Percentiles rank a stretch among this genome's conserved stretches.
These are phyloP conservation scores for Fraxinus quadrangulata DNA, from an alignment of 257 asterid species.

Conservation along the genomic window DNA sequence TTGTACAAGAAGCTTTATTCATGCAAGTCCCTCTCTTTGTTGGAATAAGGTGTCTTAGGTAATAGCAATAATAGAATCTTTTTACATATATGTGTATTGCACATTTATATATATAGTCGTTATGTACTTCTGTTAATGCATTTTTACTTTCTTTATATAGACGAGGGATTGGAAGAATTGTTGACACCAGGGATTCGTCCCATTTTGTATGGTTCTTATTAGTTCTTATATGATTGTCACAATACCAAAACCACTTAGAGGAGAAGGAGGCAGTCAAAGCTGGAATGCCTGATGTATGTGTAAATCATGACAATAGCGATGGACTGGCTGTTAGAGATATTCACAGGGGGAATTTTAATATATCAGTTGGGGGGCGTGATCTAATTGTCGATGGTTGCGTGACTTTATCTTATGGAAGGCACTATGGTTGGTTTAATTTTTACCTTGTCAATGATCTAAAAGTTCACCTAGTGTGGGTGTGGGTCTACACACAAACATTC, in stretches of 20 bases:
- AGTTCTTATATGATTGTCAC: conserved; percentile 24
- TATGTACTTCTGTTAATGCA: not conserved
- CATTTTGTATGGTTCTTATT: conserved; percentile 24
- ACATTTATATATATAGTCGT: not conserved
- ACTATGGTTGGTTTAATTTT: conserved; percentile 72
- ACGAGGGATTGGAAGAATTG: not conserved
- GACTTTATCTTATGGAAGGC: conserved; percentile 89
- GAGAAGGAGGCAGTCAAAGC: conserved; percentile 98
- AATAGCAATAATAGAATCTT: not conserved
- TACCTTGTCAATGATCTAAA: conserved; percentile 22
- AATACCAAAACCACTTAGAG: conserved; percentile 73
- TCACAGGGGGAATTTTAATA: conserved; percentile 85
- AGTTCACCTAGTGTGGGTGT: not conserved
- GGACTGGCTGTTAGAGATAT: conserved; percentile 82
- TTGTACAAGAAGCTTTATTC: too few relatives aligned
- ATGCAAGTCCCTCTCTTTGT: not conserved
- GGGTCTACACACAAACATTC: not conserved
- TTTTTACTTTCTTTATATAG: not conserved
- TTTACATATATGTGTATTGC: not conserved
- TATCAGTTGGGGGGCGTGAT: conserved; percentile 96
- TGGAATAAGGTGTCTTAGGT: not conserved
- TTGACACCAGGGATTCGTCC: not conserved
- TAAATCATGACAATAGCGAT: conserved; percentile 69
- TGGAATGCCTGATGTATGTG: conserved; percentile 84
- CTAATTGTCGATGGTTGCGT: conserved; percentile 87